Conservation (phyloP, 352 stramenopile species). For the Globisporangium perplexum region DNA sequence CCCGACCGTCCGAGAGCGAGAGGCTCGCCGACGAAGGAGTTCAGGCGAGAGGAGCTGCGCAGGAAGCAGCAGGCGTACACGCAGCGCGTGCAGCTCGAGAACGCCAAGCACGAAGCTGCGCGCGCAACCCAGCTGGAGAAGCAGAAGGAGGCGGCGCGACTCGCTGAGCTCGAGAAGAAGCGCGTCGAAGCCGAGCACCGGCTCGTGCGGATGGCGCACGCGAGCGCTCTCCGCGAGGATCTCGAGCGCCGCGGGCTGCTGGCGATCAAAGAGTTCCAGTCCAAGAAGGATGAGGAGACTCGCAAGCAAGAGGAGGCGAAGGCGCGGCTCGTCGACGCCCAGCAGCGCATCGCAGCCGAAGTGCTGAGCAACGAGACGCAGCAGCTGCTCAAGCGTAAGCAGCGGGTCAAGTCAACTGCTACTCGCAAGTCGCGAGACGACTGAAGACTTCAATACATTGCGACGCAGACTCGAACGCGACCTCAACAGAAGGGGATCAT, state of each 20-base stretch:
- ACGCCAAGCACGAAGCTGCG: conserved; percentile 26
- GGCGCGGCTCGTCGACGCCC: conserved; percentile 22
- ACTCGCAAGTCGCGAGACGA: neutral
- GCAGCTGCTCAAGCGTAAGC: conserved; percentile 16
- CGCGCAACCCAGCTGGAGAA: conserved; percentile 17
- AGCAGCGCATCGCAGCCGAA: conserved; percentile 26
- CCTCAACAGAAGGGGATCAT: neutral
- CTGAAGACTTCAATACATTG: neutral
- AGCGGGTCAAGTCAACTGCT: neutral
- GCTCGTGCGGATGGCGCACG: conserved; percentile 16
- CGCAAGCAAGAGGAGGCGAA: conserved; percentile 28
- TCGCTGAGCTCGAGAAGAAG: conserved; percentile 19
- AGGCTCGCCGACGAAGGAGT: neutral
- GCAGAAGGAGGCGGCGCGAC: conserved; percentile 20
- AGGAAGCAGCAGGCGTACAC: conserved; percentile 36
- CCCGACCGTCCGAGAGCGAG: neutral
- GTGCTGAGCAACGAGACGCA: conserved; percentile 38
- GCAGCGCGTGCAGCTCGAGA: conserved; percentile 30
- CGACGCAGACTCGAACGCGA: neutral
- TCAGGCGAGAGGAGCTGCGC: conserved; percentile 12
- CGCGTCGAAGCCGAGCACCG: conserved; percentile 26
- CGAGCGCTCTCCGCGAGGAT: conserved; percentile 28
- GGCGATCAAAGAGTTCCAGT: conserved; percentile 35
- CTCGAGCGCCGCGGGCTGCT: conserved; percentile 29
- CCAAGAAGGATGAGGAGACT: conserved; percentile 40